Evolutionary conservation across 2,329 filamentous ascomycete genomes (phyloP).

Genomic region (Penicillium sumatraense): DNA sequence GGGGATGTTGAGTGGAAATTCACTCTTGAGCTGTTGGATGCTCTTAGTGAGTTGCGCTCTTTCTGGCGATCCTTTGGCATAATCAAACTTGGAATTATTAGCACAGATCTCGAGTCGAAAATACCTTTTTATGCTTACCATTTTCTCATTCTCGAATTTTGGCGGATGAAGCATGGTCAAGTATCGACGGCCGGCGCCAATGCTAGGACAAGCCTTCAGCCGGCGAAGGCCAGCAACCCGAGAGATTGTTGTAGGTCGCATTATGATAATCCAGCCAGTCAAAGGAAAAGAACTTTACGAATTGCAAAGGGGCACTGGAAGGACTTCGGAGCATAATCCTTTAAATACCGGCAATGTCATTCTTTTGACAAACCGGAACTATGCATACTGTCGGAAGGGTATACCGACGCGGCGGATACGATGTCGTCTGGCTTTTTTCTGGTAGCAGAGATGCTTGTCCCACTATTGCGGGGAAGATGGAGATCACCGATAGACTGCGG

Average conservation of each 20-base stretch:
- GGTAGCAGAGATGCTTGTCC: not conserved
- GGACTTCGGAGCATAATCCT: no score
- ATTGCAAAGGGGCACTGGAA: no score
- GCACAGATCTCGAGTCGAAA: not conserved
- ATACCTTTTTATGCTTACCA: constrained; percentile 11
- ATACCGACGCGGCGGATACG: not conserved
- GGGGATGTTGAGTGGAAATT: constrained; percentile 23
- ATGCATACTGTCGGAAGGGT: constrained; percentile 4
- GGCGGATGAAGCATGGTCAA: constrained; percentile 27
- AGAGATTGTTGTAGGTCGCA: constrained; percentile 14
- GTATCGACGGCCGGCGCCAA: constrained; percentile 10
- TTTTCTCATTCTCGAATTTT: constrained; percentile 32
- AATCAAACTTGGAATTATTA: constrained; percentile 14
- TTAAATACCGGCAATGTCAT: not conserved
- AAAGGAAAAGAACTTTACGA: not conserved
- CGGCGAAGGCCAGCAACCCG: constrained; percentile 9
- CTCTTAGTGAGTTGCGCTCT: constrained; percentile 20
- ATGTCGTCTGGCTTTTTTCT: not conserved
- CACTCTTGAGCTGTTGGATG: constrained; percentile 20
- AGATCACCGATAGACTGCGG: no score
- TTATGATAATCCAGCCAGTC: not conserved
- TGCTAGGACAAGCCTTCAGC: constrained; percentile 1
- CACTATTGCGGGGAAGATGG: constrained; percentile 3
- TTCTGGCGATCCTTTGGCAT: constrained; percentile 23
- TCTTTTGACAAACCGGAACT: not conserved